Evolutionary conservation across 345 rosid genomes (phyloP).

Genomic region (Combretum micranthum): DNA sequence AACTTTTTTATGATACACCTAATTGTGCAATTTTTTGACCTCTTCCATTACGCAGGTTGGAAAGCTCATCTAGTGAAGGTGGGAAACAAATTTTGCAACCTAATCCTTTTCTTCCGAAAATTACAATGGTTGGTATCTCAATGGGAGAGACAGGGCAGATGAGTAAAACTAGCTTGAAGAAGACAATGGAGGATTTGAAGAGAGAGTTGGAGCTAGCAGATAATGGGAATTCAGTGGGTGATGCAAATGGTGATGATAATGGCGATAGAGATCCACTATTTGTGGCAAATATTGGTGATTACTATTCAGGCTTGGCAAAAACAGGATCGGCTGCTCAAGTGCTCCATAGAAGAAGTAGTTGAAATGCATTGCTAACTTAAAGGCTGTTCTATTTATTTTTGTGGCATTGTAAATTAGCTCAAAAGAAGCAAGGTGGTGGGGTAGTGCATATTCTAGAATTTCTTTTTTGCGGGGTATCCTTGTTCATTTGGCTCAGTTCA

Average conservation of each 20-base stretch:
- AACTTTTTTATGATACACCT: slow-evolving; percentile 1
- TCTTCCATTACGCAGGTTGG: slow-evolving; percentile 14
- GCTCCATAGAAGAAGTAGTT: slow-evolving; percentile 47
- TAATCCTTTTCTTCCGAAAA: slow-evolving; percentile 89
- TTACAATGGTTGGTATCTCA: slow-evolving; percentile 96
- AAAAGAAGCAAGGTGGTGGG: neutral
- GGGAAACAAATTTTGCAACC: slow-evolving; percentile 28
- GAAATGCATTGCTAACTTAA: slow-evolving; percentile 5
- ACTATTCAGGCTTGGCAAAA: slow-evolving; percentile 54
- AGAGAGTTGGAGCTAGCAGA: slow-evolving; percentile 69
- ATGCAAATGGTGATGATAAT: slow-evolving; percentile 15
- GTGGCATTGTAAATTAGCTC: slow-evolving; percentile 5
- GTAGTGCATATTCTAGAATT: too few relatives aligned
- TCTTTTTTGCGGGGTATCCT: neutral
- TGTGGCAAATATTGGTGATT: slow-evolving; percentile 90
- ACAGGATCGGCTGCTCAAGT: slow-evolving; percentile 46
- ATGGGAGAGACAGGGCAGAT: slow-evolving; percentile 67
- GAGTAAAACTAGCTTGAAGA: slow-evolving; percentile 75
- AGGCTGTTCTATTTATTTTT: neutral
- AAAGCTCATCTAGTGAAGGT: slow-evolving; percentile 20
- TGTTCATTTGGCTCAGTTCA: slow-evolving; percentile 7
- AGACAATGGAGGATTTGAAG: slow-evolving; percentile 73
- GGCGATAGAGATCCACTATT: slow-evolving; percentile 73
- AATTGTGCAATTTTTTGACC: too few relatives aligned
- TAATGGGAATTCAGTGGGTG: slow-evolving; percentile 27